Evolutionary conservation across 306 rosid genomes (phyloP), one percentile per base, ranked within the genome.

Genomic region (Dalbergia oliveri): DNA sequence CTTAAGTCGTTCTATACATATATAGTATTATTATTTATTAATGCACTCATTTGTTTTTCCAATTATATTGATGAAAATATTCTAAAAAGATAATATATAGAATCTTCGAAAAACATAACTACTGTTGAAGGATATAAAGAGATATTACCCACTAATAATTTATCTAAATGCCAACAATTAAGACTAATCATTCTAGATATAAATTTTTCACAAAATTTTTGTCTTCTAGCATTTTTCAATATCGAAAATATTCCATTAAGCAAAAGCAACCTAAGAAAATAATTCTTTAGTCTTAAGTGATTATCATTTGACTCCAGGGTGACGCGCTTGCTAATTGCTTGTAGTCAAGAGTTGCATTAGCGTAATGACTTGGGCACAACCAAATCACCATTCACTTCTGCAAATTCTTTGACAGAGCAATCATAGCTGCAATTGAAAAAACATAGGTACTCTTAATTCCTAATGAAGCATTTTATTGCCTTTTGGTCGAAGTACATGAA

Each of bases 251-350:
- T 43, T 72, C 53, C 66, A 72, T 72, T 4, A 5, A 31, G 77
- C 37, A 60, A 23, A 74, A 74, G 69, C 43, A 21, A 43, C 4
- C 6, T 13, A 10, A 34, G 51, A 15, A 74, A 35, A 41, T 7
- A 70, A 53, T 70, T 63, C 4, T 63, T 10, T 9, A 58, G 59
- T 66, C 35, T 63, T 16, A 0, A 26, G 33, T 26, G 72, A 50
- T 41, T 58, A 79, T 53, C 33, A 60, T 78, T 83, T 79, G 87
- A 77, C 80, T 33, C 21, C 5, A 44, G 9, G 6, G 53, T 65
- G 65, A 78, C 47, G 33, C 51, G 26, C 41, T 85, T 73, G 85
- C 78, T 85, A 79, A 76, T 69, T 82, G 84, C 89, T 87, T 88
- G 84, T 66, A 21, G 86, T 67, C 78, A 68, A 76, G 76, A 66